Percentiles rank a stretch among this genome's conserved stretches.
These are phyloP conservation scores for Shiraia sp. DNA, from an alignment of 2,329 filamentous ascomycete genomes.

Conservation along the genomic window DNA sequence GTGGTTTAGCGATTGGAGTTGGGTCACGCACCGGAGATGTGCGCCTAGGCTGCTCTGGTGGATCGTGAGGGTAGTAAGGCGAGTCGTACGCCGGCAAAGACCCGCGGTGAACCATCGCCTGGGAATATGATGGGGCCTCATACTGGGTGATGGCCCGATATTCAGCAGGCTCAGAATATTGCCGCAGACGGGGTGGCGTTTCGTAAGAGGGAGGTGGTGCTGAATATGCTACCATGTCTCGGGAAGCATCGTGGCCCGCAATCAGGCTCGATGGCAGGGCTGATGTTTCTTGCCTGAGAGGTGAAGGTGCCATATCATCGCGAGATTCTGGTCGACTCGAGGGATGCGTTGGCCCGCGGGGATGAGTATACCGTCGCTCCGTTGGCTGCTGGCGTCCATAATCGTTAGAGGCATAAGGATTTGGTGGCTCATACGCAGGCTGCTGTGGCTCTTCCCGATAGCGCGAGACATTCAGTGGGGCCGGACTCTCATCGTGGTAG, in stretches of 20 bases:
- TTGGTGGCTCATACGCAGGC: constrained; percentile 28
- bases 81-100: constrained; percentile 24
- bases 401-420: constrained; percentile 28
- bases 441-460: constrained; percentile 32
- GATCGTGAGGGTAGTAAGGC: constrained; percentile 52
- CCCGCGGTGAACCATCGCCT: constrained; percentile 35
- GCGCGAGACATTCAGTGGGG: constrained; percentile 37
- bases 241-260: constrained; percentile 30
- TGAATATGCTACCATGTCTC: constrained; percentile 31
- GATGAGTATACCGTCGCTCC: constrained; percentile 41
- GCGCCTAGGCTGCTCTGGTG: constrained; percentile 41
- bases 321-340: constrained; percentile 39
- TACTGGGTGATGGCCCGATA: constrained; percentile 39
- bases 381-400: constrained; percentile 25
- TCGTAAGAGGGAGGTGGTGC: constrained; percentile 23
- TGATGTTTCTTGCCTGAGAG: constrained; percentile 34
- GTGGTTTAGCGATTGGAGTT: constrained; percentile 49
- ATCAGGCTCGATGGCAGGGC: constrained; percentile 35
- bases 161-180: constrained; percentile 40
- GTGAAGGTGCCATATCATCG: constrained; percentile 38
- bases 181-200: constrained; percentile 30
- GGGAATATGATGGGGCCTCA: constrained; percentile 31
- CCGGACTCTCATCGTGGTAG: constrained; percentile 35
- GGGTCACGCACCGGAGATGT: constrained; percentile 43
- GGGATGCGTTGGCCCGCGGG: constrained; percentile 21